phyloP scores from a whole-genome alignment of 495 filamentous ascomycete species.

The Astrothelium subdiscretum region DNA sequence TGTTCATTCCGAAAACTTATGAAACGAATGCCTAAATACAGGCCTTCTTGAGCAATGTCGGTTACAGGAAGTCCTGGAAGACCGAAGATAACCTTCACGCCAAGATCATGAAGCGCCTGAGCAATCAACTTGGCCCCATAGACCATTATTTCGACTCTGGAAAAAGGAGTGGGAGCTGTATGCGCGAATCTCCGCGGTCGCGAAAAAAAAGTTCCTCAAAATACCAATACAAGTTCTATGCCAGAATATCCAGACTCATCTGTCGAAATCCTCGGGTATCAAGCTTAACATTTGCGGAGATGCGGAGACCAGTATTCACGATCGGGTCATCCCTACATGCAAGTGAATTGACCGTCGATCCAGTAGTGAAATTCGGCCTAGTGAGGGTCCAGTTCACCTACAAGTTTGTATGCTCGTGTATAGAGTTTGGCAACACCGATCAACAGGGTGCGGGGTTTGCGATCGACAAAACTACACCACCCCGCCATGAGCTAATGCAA shows the following conservation, averaged over 20 bases:
- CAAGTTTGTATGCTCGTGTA: background rate
- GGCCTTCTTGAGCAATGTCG: slow-evolving; percentile 52
- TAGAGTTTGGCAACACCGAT: background rate
- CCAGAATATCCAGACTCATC: background rate
- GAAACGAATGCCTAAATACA: slow-evolving; percentile 52
- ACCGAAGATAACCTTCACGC: slow-evolving; percentile 50
- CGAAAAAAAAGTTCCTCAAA: background rate
- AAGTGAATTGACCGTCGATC: background rate
- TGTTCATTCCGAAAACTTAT: slow-evolving; percentile 58
- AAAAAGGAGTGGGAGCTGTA: slow-evolving; percentile 17
- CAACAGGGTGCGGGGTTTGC: background rate
- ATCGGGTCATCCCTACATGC: background rate
- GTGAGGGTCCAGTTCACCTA: no score
- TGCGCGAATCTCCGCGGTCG: background rate
- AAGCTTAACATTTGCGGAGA: background rate
- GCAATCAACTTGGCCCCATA: slow-evolving; percentile 48
- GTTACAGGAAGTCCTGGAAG: slow-evolving; percentile 55
- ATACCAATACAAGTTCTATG: background rate
- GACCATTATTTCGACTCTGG: slow-evolving; percentile 14
- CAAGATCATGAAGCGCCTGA: slow-evolving; percentile 41
- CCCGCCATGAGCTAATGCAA: slow-evolving; percentile 1
- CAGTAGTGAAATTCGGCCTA: background rate
- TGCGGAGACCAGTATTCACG: background rate
- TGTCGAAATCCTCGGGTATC: background rate
- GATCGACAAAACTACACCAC: background rate